phyloP scores from a whole-genome alignment of 495 filamentous ascomycete genomes.

The Lasiosphaeris hirsuta region DNA sequence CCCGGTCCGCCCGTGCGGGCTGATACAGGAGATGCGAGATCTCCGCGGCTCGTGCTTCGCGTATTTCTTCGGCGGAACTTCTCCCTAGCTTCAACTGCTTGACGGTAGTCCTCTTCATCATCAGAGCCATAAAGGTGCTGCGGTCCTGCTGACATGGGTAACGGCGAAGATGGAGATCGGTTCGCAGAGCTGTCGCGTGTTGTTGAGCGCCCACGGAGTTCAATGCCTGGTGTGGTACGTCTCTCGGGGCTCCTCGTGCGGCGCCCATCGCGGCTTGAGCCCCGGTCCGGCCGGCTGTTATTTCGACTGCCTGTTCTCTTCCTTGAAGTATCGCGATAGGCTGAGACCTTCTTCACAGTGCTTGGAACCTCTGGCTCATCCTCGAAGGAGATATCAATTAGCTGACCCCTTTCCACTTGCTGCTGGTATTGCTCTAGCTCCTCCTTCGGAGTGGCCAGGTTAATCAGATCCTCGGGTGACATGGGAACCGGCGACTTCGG shows the following conservation, averaged over 20 bases:
- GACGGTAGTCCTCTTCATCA: slow-evolving; percentile 59
- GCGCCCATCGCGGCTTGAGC: slow-evolving; percentile 23
- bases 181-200: slow-evolving; percentile 52
- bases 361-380: slow-evolving; percentile 35
- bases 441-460: slow-evolving; percentile 46
- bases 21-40: slow-evolving; percentile 23
- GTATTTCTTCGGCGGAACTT: slow-evolving; percentile 56
- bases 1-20: slow-evolving; percentile 16
- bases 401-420: slow-evolving; percentile 1
- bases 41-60: slow-evolving; percentile 53
- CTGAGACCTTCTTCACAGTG: slow-evolving; percentile 40
- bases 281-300: slow-evolving; percentile 40
- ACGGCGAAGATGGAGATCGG: slow-evolving; percentile 76
- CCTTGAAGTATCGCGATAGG: slow-evolving; percentile 33
- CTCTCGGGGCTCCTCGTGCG: slow-evolving; percentile 42
- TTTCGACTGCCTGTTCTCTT: slow-evolving; percentile 37
- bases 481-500: slow-evolving; percentile 89
- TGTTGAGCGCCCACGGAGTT: slow-evolving; percentile 52
- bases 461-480: slow-evolving; percentile 78
- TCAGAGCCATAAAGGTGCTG: slow-evolving; percentile 43
- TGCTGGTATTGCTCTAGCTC: slow-evolving; percentile 12
- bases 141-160: slow-evolving; percentile 58
- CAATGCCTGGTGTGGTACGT: slow-evolving; percentile 45
- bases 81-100: slow-evolving; percentile 60
- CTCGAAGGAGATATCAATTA: slow-evolving; percentile 21